Conservation (phyloP, 2,329 filamentous ascomycete species). For the Fusarium globosum region DNA sequence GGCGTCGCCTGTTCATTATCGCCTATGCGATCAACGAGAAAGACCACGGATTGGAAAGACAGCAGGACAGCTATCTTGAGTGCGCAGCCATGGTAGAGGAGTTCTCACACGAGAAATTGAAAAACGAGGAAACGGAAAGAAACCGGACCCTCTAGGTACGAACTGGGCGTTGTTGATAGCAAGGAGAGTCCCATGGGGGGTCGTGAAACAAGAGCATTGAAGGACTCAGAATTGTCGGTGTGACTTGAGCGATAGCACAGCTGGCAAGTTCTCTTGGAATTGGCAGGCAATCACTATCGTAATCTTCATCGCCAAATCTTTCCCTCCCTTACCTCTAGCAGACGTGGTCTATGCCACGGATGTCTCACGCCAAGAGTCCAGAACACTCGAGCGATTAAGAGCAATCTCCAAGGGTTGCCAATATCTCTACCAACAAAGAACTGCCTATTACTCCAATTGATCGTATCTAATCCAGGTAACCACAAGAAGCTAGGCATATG, state of each 20-base stretch:
- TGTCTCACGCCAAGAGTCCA: neutral
- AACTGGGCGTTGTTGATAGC: neutral
- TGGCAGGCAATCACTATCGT: neutral
- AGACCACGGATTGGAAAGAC: rapidly evolving
- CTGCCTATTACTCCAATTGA: neutral
- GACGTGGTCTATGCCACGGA: neutral
- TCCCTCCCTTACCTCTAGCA: neutral
- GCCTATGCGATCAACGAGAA: rapidly evolving
- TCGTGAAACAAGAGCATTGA: neutral
- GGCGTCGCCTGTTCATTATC: rapidly evolving
- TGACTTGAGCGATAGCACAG: neutral
- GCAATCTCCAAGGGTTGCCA: neutral
- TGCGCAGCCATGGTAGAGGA: neutral
- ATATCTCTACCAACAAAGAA: neutral
- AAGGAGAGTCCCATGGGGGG: no score
- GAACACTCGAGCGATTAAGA: neutral
- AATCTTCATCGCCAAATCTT: neutral
- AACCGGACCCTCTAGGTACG: neutral
- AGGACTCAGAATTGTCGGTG: no score
- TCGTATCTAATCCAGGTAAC: neutral
- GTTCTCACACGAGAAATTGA: rapidly evolving
- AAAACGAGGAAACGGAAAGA: neutral
- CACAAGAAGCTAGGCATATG: neutral
- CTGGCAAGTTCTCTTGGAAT: neutral
- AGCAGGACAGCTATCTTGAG: neutral